Percentiles rank a stretch among this genome's conserved stretches.
Conservation (phyloP, 768 basidiomycete species). For the Rhodotorula graminis region DNA sequence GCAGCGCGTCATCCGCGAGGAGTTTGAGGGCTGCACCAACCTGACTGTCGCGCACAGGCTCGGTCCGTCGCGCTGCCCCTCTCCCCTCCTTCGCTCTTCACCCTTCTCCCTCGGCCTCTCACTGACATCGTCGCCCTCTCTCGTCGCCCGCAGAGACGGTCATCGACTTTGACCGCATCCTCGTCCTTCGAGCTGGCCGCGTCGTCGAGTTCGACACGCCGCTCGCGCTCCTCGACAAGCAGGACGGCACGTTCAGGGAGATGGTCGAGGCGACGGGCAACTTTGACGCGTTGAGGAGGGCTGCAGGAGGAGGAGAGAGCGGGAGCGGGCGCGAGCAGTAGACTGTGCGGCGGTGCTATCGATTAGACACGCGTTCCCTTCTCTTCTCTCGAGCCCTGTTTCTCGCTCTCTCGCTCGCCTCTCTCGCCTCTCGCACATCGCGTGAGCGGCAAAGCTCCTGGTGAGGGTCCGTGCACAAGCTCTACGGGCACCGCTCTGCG, state of each 20-base stretch:
- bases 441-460: too few species aligned
- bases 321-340: neutral
- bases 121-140: neutral
- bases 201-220: conserved; percentile 42
- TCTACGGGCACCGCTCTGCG: too few species aligned
- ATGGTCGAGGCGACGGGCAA: conserved; percentile 35
- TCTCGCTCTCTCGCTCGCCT: too few species aligned
- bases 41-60: conserved; percentile 38
- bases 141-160: conserved; percentile 26
- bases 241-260: conserved; percentile 20
- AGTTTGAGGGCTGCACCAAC: conserved; percentile 38
- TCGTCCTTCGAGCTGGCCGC: conserved; percentile 32
- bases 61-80: neutral
- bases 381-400: too few species aligned
- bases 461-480: too few species aligned
- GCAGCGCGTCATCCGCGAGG: conserved; percentile 37
- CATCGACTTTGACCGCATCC: conserved; percentile 40
- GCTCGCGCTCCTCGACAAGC: conserved; percentile 28
- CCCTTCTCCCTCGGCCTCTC: too few species aligned
- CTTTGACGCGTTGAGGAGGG: conserved; percentile 18
- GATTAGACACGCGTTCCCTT: neutral
- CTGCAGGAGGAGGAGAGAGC: neutral
- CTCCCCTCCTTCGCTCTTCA: too few species aligned
- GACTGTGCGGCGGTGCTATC: too few species aligned
- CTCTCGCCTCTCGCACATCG: too few species aligned